These are phyloP conservation scores for Pugionium dolabratum DNA, from an alignment of 345 rosid species.

Conservation along the genomic window DNA sequence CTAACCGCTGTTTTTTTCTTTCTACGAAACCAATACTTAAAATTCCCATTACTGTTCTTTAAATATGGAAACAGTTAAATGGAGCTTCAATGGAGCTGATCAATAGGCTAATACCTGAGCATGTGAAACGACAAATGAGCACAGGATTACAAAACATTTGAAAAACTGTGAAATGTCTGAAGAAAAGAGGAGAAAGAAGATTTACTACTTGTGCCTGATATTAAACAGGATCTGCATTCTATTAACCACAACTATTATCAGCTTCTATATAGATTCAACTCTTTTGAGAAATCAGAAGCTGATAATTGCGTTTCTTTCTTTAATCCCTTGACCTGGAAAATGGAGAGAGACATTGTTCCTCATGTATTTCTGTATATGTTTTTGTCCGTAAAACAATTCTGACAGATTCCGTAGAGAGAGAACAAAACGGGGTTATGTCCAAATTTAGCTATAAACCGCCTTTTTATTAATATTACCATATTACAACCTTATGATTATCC, in stretches of 20 bases:
- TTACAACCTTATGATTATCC: no score
- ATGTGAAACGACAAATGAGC: constrained; percentile 52
- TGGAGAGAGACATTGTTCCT: constrained; percentile 2
- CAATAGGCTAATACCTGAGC: constrained; percentile 66
- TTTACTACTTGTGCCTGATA: constrained; percentile 18
- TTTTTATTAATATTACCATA: no score
- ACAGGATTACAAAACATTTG: constrained; percentile 28
- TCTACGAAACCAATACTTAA: neutral
- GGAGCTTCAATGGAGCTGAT: constrained; percentile 70
- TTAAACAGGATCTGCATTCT: constrained; percentile 24
- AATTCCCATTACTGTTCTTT: neutral
- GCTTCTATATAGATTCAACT: constrained; percentile 23
- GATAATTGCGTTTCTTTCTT: neutral
- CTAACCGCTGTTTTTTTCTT: no score
- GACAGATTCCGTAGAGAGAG: constrained; percentile 19
- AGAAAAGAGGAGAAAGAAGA: neutral
- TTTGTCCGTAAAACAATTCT: constrained; percentile 31
- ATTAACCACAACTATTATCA: constrained; percentile 25
- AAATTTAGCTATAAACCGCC: no score
- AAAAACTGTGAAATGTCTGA: constrained; percentile 3
- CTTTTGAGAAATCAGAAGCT: constrained; percentile 21
- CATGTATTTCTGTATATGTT: constrained; percentile 20
- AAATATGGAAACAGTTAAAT: constrained; percentile 43
- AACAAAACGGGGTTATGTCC: neutral
- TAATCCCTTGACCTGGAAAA: constrained; percentile 7